Base-by-base conservation (phyloP, 768 basidiomycete genomes). In the Tulasnella sp. region DNA sequence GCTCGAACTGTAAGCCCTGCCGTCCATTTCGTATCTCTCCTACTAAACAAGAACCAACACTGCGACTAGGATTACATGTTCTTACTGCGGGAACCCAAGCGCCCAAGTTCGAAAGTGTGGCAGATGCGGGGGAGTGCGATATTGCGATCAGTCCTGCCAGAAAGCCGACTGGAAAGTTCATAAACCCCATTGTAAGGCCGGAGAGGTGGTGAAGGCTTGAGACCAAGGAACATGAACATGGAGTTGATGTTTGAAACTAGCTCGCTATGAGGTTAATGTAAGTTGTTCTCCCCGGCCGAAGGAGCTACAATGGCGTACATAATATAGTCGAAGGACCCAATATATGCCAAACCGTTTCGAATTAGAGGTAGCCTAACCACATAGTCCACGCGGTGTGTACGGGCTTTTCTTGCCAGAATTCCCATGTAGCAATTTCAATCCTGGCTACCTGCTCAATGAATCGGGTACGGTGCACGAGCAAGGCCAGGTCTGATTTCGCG, bases 51-150 rank as follows among this genome's bases (percentile, higher is more conserved):
- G 75, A 1, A 1, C n/a, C 10, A n/a, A 40, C 18, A 21, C 39
- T 56, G 42, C 38, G 9, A 31, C 19, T 48, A 79, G 78, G 78
- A 46, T 73, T n/a, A 79, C 78, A 16, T 79, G 78, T n/a, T 72
- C 78, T 3, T 44, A 72, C 31, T 79, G 78, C 42, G 71, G 78
- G n/a, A 79, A 79, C 71, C 78, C 78, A 36, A 79, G 78, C 34
- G 78, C 78, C 24, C 78, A 79, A 58, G 78, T 79, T 21, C 39
- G 78, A 18, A 79, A 79, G 46, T 79, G 78, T 44, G 71, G 68
- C 24, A 31, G 78, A 27, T 79, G 78, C 71, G 78, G 62, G 8
- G 78, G 78, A 8, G 78, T 58, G 27, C 40, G 78, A 52, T 79
- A 79, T 46, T 79, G 78, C 48, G 78, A 72, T 71, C 68, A 79